Evolutionary conservation across 1,139 yeast genomes (phyloP).

Genomic region (Diutina ranongensis): DNA sequence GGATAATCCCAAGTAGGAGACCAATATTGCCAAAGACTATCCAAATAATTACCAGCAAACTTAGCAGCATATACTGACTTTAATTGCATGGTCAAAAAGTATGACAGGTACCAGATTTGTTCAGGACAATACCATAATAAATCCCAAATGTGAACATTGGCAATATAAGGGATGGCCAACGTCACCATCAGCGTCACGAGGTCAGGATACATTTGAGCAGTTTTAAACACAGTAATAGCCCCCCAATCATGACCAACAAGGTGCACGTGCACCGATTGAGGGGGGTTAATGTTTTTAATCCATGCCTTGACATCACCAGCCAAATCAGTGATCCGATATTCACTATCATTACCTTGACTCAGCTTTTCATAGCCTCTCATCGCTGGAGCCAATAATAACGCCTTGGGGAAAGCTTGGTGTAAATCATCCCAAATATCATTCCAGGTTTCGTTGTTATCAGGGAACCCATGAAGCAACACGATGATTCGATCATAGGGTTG

Average conservation of each 20-base stretch:
- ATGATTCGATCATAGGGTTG: slow-evolving; percentile 14
- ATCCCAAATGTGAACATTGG: slow-evolving; percentile 19
- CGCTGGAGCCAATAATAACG: slow-evolving; percentile 25
- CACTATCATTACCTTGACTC: slow-evolving; percentile 18
- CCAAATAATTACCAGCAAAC: slow-evolving; percentile 20
- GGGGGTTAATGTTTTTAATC: slow-evolving; percentile 15
- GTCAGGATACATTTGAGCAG: slow-evolving; percentile 27
- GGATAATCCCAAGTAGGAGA: slow-evolving; percentile 28
- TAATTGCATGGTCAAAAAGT: slow-evolving; percentile 32
- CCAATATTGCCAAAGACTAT: slow-evolving; percentile 29
- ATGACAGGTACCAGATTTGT: slow-evolving; percentile 26
- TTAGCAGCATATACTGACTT: slow-evolving; percentile 16
- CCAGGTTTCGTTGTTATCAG: slow-evolving; percentile 27
- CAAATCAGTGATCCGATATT: slow-evolving; percentile 20
- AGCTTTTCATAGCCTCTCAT: slow-evolving; percentile 31
- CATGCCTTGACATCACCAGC: slow-evolving; percentile 28
- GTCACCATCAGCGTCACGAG: slow-evolving; percentile 24
- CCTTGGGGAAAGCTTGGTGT: slow-evolving; percentile 8
- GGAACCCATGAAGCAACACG: slow-evolving; percentile 31
- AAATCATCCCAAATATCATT: slow-evolving; percentile 8
- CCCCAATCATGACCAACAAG: slow-evolving; percentile 40
- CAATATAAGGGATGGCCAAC: slow-evolving; percentile 30
- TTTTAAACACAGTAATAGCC: slow-evolving; percentile 25
- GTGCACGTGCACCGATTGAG: slow-evolving; percentile 23
- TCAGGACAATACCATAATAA: slow-evolving; percentile 20